Conservation (phyloP, 106 monocot species). For the Dendrobium chrysotoxum region DNA sequence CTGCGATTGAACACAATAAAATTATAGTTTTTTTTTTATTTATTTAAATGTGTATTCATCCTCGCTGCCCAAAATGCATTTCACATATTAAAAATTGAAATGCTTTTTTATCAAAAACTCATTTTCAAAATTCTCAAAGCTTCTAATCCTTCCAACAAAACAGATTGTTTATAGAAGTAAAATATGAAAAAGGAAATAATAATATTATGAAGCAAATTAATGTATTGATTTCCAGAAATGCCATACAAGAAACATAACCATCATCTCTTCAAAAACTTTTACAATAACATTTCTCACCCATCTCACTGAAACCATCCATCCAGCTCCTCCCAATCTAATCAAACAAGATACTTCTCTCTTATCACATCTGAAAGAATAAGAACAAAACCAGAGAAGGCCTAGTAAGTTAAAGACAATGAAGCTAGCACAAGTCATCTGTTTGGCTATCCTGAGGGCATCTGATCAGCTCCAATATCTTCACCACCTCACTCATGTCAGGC, state of each 20-base stretch:
- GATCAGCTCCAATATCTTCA: conserved; percentile 87
- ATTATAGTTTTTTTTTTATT: too few relatives aligned
- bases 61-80: neutral
- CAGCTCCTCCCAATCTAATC: neutral
- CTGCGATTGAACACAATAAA: too few relatives aligned
- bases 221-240: neutral
- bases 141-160: too few relatives aligned
- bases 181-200: too few relatives aligned
- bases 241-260: neutral
- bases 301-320: too few relatives aligned
- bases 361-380: neutral
- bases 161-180: too few relatives aligned
- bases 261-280: neutral
- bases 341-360: neutral
- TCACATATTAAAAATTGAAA: neutral
- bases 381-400: conserved; percentile 6
- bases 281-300: neutral
- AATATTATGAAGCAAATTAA: neutral
- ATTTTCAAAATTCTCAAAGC: too few relatives aligned
- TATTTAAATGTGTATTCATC: too few relatives aligned
- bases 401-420: neutral
- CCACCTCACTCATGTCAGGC: conserved; percentile 81
- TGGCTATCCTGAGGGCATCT: conserved; percentile 52
- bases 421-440: conserved; percentile 50
- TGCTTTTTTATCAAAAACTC: too few relatives aligned